These are phyloP conservation scores for Hypoxylon sp. DNA, from an alignment of 2,329 filamentous ascomycete genomes.

Conservation along the genomic window DNA sequence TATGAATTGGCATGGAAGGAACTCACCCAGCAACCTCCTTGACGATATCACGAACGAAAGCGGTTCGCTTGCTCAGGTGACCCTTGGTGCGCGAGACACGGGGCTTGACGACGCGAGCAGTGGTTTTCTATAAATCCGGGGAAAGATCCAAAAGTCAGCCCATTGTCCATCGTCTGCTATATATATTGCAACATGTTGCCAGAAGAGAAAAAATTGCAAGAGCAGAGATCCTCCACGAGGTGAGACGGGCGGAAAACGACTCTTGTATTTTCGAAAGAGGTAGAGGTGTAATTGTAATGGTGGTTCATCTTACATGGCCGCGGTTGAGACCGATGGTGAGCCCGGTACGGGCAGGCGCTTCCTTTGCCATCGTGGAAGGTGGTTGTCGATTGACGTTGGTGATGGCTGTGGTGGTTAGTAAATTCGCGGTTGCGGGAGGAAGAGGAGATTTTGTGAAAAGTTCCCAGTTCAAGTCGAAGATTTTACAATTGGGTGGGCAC, in stretches of 20 bases:
- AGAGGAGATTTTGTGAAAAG: conserved; percentile 34
- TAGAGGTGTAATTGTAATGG: conserved; percentile 24
- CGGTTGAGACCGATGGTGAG: conserved; percentile 73
- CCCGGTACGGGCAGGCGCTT: conserved; percentile 70
- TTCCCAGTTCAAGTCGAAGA: conserved; percentile 39
- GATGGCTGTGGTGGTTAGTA: conserved; percentile 53
- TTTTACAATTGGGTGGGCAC: conserved; percentile 40
- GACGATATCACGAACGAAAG: conserved; percentile 96
- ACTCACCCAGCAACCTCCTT: conserved; percentile 97
- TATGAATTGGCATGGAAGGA: conserved; percentile 11
- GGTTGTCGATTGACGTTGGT: conserved; percentile 51
- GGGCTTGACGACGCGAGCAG: conserved; percentile 81
- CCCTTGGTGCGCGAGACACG: conserved; percentile 91
- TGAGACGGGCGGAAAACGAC: conserved; percentile 67
- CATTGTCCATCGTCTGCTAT: conserved; percentile 75
- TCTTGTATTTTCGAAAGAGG: conserved; percentile 25
- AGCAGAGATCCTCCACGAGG: conserved; percentile 82
- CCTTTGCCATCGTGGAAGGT: conserved; percentile 68
- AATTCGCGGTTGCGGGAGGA: conserved; percentile 41
- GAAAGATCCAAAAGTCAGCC: conserved; percentile 61
- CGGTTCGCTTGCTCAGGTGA: conserved; percentile 95
- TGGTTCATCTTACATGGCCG: conserved; percentile 70
- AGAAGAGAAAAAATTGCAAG: conserved; percentile 54
- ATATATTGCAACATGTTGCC: conserved; percentile 50
- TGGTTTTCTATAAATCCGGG: conserved; percentile 79